These are phyloP conservation scores for Sordariomycetes sp. DNA, from an alignment of 2,329 filamentous ascomycete genomes.

Conservation along the genomic window DNA sequence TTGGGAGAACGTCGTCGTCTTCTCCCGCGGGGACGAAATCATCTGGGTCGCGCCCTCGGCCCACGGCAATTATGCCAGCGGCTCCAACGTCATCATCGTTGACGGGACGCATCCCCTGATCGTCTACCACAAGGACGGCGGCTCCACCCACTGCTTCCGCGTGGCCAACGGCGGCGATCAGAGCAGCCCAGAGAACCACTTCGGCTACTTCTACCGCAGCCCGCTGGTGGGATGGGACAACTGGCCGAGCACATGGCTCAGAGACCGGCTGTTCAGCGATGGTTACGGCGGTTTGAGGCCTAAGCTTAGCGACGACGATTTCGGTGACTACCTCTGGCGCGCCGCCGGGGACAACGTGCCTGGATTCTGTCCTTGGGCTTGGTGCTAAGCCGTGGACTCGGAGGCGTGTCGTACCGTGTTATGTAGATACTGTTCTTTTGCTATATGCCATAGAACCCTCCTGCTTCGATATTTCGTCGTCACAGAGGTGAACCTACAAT, in stretches of 20 bases:
- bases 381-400: too few relatives aligned
- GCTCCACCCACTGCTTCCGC: conserved; percentile 18
- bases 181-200: conserved; percentile 15
- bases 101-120: conserved; percentile 12
- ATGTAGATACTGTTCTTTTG: too few relatives aligned
- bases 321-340: conserved; percentile 10
- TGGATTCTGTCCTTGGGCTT: conserved; percentile 26
- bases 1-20: conserved; percentile 30
- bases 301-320: conserved; percentile 18
- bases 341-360: conserved; percentile 15
- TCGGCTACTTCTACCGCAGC: conserved; percentile 12
- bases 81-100: conserved; percentile 11
- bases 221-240: conserved; percentile 17
- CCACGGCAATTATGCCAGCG: conserved; percentile 13
- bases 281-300: conserved; percentile 17
- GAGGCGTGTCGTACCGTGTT: too few relatives aligned
- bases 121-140: conserved; percentile 20
- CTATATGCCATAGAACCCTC: too few relatives aligned
- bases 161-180: conserved; percentile 16
- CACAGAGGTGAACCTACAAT: too few relatives aligned
- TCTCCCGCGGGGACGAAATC: conserved; percentile 11
- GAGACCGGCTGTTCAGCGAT: conserved; percentile 14
- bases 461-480: too few relatives aligned
- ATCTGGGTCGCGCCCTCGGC: conserved; percentile 18
- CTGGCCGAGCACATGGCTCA: conserved; percentile 14